Evolutionary conservation across 306 rosid genomes (phyloP), one percentile per base, ranked within the genome.

Genomic region (Prunus kanzakura): DNA sequence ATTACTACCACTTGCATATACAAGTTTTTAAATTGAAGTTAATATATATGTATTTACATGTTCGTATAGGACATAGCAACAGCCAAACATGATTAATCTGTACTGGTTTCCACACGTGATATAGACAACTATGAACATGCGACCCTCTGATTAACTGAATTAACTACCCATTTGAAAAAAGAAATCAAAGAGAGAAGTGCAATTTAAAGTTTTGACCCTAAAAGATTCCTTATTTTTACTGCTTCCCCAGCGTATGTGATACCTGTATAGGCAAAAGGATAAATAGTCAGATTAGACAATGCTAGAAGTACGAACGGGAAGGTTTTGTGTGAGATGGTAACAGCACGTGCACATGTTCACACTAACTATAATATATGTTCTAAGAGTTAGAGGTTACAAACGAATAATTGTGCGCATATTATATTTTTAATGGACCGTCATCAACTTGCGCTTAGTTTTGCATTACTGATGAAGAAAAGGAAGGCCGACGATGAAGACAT

Each of bases 121-220:
- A 63, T 82, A 16, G 83, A 75, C 82, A 43, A 75, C 74, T 74
- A 76, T 25, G 73, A 65, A 76, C 67, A 55, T 64, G 75, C 43
- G 78, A 80, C 47, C 54, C 10, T 58, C 64, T 29, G 15, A 66
- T 69, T 84, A 91, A 84, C 90, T 3, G 90, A 85, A 89, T 80
- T 88, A 88, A 89, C 94, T 43, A 67, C 85, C 82, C 73, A 25
- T 52, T 80, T 72, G 32, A 22, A 71, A 18, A 6, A 19, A 4
- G 6, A 68, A 47, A 43, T 8, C 15, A 2, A 35, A 6, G 4
- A 11, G 11, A 14, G 10, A 19, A 13, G 60, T 35, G 11, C 3
- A 16, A 19, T 58, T 41, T 12, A 11, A 14, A 41, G 50, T 30
- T 32, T 14, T 38, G 14, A 32, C 54, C 66, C n/a, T 20, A 22